Percentiles rank a stretch among this genome's conserved stretches.
These are phyloP conservation scores for Lepidium aucheri DNA, from an alignment of 345 rosid genomes.

Conservation along the genomic window DNA sequence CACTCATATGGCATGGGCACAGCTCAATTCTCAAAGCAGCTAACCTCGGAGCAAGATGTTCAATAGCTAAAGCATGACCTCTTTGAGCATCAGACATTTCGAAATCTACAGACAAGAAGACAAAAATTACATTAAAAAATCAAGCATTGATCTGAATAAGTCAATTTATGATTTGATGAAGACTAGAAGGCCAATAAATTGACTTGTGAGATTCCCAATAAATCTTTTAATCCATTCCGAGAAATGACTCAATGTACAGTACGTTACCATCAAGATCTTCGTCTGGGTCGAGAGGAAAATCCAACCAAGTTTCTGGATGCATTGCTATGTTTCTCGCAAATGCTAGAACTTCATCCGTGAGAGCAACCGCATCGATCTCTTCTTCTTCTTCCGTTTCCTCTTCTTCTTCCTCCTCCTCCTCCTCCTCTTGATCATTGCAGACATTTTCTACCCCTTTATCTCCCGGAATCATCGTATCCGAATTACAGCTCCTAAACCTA, in stretches of 20 bases:
- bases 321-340: conserved; percentile 75
- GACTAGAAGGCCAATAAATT: background rate
- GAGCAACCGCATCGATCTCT: conserved; percentile 51
- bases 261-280: conserved; percentile 63
- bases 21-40: conserved; percentile 79
- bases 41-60: conserved; percentile 67
- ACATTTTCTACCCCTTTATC: conserved; percentile 27
- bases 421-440: conserved; percentile 48
- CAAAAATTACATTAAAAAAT: background rate
- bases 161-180: background rate
- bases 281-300: conserved; percentile 65
- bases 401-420: conserved; percentile 32
- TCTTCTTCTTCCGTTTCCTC: conserved; percentile 31
- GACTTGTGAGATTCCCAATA: background rate
- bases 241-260: background rate
- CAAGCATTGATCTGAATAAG: background rate
- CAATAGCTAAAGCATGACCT: conserved; percentile 90
- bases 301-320: conserved; percentile 97
- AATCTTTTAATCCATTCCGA: background rate
- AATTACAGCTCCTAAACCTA: conserved; percentile 55
- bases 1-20: conserved; percentile 90
- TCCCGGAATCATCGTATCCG: conserved; percentile 32
- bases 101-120: conserved; percentile 36
- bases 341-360: conserved; percentile 71
- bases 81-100: conserved; percentile 92